phyloP scores from a whole-genome alignment of 1,284 basidiomycete genomes.

The Sporisorium sorghi region DNA sequence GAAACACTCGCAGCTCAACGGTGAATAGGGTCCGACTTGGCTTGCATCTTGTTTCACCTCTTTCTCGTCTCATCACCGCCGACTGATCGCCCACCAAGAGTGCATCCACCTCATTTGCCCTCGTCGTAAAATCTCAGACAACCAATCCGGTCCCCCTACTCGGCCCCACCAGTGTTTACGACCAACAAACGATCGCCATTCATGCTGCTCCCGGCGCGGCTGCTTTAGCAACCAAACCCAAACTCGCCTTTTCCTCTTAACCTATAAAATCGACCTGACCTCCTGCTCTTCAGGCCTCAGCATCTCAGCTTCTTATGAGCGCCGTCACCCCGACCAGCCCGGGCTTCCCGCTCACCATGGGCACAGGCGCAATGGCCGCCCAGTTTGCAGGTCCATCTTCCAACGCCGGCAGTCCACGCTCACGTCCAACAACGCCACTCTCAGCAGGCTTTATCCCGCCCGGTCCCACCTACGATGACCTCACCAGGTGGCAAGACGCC shows the following conservation, averaged over 20 bases:
- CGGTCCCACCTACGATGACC: slow-evolving; percentile 44
- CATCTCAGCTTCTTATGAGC: slow-evolving; percentile 20
- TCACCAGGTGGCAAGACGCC: slow-evolving; percentile 38
- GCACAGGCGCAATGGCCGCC: slow-evolving; percentile 23
- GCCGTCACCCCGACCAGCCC: slow-evolving; percentile 56
- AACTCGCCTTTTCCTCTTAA: neutral
- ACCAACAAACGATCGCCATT: slow-evolving; percentile 3
- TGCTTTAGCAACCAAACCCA: neutral
- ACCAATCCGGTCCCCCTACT: neutral
- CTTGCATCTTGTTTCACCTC: neutral
- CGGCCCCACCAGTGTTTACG: neutral
- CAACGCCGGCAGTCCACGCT: slow-evolving; percentile 39
- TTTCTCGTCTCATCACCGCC: neutral
- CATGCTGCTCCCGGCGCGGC: neutral
- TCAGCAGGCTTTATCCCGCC: slow-evolving; percentile 32
- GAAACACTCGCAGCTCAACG: slow-evolving; percentile 1
- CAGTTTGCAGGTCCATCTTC: slow-evolving; percentile 39
- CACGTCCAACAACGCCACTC: slow-evolving; percentile 44
- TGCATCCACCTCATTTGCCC: neutral
- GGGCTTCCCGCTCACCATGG: slow-evolving; percentile 56
- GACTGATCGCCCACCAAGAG: neutral
- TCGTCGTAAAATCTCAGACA: neutral
- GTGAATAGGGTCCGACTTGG: neutral
- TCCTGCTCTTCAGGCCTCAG: neutral
- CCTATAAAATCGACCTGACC: neutral